A percentile compares a stretch with the other conserved stretches of the same genome.
phyloP scores from a whole-genome alignment of 805 yeast genomes.

The Teunomyces cretensis region DNA sequence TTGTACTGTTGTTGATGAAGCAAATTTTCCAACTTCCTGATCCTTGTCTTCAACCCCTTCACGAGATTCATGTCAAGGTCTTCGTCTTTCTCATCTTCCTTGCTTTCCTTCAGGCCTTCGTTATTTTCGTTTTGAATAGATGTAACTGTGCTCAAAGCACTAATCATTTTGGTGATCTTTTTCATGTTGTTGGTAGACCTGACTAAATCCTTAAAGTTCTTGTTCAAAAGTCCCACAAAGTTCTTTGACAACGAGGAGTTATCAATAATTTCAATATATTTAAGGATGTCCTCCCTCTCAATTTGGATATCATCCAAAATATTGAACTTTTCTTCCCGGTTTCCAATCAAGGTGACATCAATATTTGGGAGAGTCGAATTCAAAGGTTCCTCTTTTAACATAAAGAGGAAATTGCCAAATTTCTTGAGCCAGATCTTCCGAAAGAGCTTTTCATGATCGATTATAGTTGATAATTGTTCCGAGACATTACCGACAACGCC shows the following conservation, averaged over 20 bases:
- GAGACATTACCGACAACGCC: conserved; percentile 45
- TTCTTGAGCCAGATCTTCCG: conserved; percentile 64
- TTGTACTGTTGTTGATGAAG: conserved; percentile 71
- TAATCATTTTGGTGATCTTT: conserved; percentile 29
- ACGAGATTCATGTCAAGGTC: conserved; percentile 43
- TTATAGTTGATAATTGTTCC: conserved; percentile 57
- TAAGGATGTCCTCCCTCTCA: conserved; percentile 33
- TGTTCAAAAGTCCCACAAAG: conserved; percentile 40
- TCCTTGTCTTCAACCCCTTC: conserved; percentile 66
- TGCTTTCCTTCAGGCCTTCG: conserved; percentile 14
- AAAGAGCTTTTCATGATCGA: conserved; percentile 54
- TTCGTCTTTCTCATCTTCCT: conserved; percentile 14
- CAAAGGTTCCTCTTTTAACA: conserved; percentile 16
- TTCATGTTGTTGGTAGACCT: conserved; percentile 40
- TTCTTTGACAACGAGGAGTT: conserved; percentile 27
- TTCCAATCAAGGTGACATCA: conserved; percentile 40
- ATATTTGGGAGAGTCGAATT: conserved; percentile 25
- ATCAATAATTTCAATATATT: conserved; percentile 26
- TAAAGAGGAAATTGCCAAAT: conserved; percentile 46
- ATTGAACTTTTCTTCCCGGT: conserved; percentile 20
- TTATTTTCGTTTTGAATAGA: conserved; percentile 20
- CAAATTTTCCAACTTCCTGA: conserved; percentile 72
- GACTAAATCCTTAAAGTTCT: conserved; percentile 46
- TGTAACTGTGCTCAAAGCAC: conserved; percentile 29
- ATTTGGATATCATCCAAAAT: conserved; percentile 36